Evolutionary conservation across 768 basidiomycete species (phyloP), one percentile per base, ranked within the genome.

Genomic region (Termitomyces sp.): DNA sequence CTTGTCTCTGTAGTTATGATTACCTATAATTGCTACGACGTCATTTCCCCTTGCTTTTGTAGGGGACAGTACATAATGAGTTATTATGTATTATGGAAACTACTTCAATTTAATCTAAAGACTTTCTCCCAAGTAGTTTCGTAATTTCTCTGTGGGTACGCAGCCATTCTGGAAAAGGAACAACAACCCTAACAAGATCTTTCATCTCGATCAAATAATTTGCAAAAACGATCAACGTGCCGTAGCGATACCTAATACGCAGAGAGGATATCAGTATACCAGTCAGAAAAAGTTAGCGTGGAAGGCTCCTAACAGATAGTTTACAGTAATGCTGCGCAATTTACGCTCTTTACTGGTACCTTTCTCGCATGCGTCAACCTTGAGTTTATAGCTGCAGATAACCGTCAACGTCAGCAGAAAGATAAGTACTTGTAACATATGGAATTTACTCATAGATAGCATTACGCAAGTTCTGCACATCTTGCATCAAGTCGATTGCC

Each of bases 381-480:
- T 94, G 49, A 98, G 78, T 70, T 96, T 95, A 74, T 94, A 94
- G 67, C 94, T 97, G 62, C 45, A 11, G 42, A 26, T 50, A 37
- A 50, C 35, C 19, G 3, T 49, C 26, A 60, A 47, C 45, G 26
- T 17, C 26, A 60, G 47, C 42, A 21, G 19, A 38, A 41, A 17
- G 33, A 26, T 37, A 30, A 35, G 54, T 23, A 21, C 40, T 12
- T 55, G 15, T 15, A 28, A 35, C 30, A 46, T 37, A 14, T 28
- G 14, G 3, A 35, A 1, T 89, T 70, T 68, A 98, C 89, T 96
- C 92, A 67, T 92, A 97, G 49, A 99, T 88, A 0, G 97, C 93
- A 69, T 91, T 92, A 37, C 97, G 84, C 40, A 99, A 76, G 67
- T 99, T 99, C 71, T 99, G 97, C 0, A 99, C 95, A 60, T 95